These are phyloP conservation scores for Thecaphora thlaspeos DNA, from an alignment of 1,284 basidiomycete species.

Conservation along the genomic window DNA sequence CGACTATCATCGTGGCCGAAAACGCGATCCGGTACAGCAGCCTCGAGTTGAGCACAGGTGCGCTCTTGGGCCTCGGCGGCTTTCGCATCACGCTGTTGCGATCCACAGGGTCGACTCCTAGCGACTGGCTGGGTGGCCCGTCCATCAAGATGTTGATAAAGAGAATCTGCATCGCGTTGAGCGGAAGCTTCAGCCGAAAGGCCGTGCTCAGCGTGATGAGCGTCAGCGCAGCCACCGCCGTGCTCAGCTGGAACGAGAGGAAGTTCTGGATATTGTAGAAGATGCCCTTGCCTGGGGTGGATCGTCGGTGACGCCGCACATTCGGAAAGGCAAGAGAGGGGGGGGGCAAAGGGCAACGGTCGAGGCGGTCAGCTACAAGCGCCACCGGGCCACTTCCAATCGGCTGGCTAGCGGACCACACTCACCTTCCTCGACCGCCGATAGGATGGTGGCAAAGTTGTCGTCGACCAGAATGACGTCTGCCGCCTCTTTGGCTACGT, in stretches of 20 bases:
- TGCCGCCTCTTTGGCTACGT: conserved; percentile 96
- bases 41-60: conserved; percentile 75
- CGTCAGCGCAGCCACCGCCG: conserved; percentile 89
- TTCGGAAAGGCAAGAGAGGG: too few species aligned
- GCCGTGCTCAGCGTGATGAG: conserved; percentile 90
- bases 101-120: conserved; percentile 95
- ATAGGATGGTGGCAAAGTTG: conserved; percentile 90
- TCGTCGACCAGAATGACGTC: conserved; percentile 97
- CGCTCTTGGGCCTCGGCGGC: conserved; percentile 84
- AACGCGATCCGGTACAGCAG: conserved; percentile 80
- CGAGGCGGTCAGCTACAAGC: too few species aligned
- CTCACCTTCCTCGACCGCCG: conserved; percentile 91
- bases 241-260: conserved; percentile 92
- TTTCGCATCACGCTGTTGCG: conserved; percentile 75
- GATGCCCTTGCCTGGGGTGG: conserved; percentile 72
- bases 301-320: too few species aligned
- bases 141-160: conserved; percentile 99
- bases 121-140: conserved; percentile 91
- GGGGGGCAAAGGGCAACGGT: too few species aligned
- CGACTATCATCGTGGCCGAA: conserved; percentile 83
- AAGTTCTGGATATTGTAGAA: conserved; percentile 99
- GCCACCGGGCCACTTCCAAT: too few species aligned
- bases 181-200: conserved; percentile 81
- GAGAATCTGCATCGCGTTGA: conserved; percentile 98
- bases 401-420: too few species aligned